Conservation (phyloP, 345 rosid species). For the Euphorbia peplus region DNA sequence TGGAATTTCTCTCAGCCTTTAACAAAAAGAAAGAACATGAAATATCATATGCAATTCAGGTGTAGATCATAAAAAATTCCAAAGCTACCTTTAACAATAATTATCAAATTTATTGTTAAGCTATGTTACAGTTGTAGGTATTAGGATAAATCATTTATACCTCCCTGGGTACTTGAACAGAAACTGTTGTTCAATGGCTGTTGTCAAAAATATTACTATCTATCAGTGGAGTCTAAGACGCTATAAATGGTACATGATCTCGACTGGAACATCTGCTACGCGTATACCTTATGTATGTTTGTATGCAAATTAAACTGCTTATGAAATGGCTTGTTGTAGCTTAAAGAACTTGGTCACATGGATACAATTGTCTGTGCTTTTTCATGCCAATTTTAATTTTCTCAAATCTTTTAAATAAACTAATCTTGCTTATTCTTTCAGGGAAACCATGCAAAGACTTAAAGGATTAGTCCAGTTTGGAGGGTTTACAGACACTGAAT, state of each 20-base stretch:
- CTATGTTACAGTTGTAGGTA: too few species aligned
- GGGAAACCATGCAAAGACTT: constrained; percentile 69
- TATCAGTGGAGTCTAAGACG: not conserved
- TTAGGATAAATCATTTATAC: too few species aligned
- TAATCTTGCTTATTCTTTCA: constrained; percentile 24
- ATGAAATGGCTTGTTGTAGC: constrained; percentile 2
- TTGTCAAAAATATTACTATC: not conserved
- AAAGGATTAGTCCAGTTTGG: constrained; percentile 50
- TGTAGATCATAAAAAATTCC: not conserved
- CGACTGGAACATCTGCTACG: not conserved
- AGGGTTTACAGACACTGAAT: constrained; percentile 24
- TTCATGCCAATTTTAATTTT: not conserved
- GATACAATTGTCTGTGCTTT: constrained; percentile 4
- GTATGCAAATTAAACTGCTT: not conserved
- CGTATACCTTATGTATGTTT: not conserved
- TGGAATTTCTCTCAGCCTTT: too few species aligned
- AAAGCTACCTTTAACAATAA: not conserved
- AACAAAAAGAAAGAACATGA: not conserved
- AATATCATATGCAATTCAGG: not conserved
- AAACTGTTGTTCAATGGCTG: not conserved
- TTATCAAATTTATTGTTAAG: not conserved
- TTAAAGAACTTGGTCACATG: constrained; percentile 1
- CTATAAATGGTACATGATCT: not conserved
- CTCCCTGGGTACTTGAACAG: not conserved
- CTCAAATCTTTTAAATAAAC: constrained; percentile 4